Conservation (phyloP, 768 basidiomycete species). For the Podaxis mareebaensis region DNA sequence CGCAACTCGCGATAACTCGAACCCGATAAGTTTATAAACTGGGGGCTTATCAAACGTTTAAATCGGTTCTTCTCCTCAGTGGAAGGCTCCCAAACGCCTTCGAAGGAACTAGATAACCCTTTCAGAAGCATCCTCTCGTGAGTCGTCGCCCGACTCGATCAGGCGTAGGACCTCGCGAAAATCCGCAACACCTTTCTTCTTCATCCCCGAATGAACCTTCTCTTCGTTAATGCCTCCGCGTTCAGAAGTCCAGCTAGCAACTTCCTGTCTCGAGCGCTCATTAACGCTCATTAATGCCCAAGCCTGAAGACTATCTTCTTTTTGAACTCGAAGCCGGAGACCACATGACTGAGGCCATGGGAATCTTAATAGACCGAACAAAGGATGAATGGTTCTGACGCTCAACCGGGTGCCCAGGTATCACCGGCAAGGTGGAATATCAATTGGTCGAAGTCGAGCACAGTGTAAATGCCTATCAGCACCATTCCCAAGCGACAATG, state of each 20-base stretch:
- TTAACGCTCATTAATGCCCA: neutral
- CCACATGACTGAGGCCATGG: neutral
- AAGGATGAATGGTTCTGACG: no score
- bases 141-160: neutral
- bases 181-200: neutral
- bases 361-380: neutral
- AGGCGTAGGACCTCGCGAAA: neutral
- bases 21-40: neutral
- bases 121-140: neutral
- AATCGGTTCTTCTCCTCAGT: neutral
- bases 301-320: neutral
- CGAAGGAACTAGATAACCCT: neutral
- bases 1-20: no score
- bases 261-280: neutral
- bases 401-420: no score
- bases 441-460: no score
- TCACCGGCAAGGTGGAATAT: no score
- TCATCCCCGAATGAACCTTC: neutral
- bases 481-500: no score
- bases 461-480: no score
- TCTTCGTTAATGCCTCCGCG: neutral
- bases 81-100: neutral
- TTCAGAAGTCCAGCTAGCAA: neutral
- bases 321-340: neutral
- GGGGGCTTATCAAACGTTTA: neutral